These are phyloP conservation scores for Triticum timopheevii DNA, from an alignment of 176 grass and related monocot genomes.

Conservation along the genomic window DNA sequence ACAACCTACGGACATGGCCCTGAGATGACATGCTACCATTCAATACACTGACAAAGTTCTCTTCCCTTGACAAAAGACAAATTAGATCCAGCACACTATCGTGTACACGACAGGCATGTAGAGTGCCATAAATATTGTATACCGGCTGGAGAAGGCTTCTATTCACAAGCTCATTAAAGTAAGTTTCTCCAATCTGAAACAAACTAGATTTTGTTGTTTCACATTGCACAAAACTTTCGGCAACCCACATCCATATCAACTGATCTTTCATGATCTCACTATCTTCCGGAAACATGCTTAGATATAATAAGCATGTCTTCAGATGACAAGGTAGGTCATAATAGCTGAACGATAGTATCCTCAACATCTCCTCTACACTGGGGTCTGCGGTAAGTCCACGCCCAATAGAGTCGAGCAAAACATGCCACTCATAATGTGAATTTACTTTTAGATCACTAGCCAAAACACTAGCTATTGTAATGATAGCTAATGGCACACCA, in stretches of 20 bases:
- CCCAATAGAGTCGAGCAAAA: background rate
- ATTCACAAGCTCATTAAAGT: background rate
- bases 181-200: background rate
- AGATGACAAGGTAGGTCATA: background rate
- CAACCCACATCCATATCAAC: slow-evolving; percentile 7
- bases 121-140: accelerated
- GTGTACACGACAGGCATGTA: background rate
- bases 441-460: background rate
- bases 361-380: background rate
- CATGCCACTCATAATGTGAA: background rate
- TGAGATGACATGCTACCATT: background rate
- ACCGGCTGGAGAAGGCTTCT: background rate
- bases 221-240: background rate
- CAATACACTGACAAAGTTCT: background rate
- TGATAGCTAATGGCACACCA: background rate
- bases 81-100: slow-evolving; percentile 23
- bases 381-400: background rate
- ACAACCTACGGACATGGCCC: background rate
- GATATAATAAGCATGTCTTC: background rate
- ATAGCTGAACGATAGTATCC: background rate
- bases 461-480: slow-evolving; percentile 5
- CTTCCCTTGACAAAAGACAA: background rate
- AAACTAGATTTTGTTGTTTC: accelerated
- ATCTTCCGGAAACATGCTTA: background rate
- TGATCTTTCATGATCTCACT: accelerated